A percentile compares a stretch with the other conserved stretches of the same genome.
Conservation (phyloP, 2,329 filamentous ascomycete genomes). For the Zasmidium angulare region DNA sequence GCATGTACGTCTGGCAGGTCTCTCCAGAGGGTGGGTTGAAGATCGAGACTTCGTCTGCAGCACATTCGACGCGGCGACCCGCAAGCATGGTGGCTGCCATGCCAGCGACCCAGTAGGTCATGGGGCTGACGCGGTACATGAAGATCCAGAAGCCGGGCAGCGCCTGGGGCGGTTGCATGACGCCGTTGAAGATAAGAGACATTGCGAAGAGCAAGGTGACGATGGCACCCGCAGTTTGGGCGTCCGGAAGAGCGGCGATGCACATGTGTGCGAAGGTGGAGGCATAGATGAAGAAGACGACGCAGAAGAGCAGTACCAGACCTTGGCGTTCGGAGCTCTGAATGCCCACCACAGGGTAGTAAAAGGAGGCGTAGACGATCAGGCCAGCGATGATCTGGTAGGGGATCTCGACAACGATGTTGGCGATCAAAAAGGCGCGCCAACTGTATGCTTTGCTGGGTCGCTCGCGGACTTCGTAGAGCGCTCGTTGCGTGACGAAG, state of each 20-base stretch:
- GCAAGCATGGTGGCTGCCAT: slow-evolving; percentile 45
- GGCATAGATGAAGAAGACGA: slow-evolving; percentile 69
- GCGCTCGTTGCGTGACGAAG: slow-evolving; percentile 58
- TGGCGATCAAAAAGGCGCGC: slow-evolving; percentile 70
- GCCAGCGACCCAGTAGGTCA: slow-evolving; percentile 60
- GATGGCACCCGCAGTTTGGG: slow-evolving; percentile 65
- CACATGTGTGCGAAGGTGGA: slow-evolving; percentile 72
- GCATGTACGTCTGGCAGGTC: slow-evolving; percentile 48
- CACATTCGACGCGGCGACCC: slow-evolving; percentile 49
- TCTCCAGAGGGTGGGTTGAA: slow-evolving; percentile 43
- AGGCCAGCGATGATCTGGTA: slow-evolving; percentile 64
- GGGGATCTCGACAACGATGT: slow-evolving; percentile 70
- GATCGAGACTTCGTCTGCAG: slow-evolving; percentile 40
- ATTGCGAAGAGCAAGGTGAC: slow-evolving; percentile 50
- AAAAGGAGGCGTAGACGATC: slow-evolving; percentile 65
- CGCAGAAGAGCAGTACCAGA: slow-evolving; percentile 64
- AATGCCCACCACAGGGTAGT: slow-evolving; percentile 54
- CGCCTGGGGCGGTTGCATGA: slow-evolving; percentile 58
- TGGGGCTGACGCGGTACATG: slow-evolving; percentile 69
- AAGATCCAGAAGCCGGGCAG: slow-evolving; percentile 75
- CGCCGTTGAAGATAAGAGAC: slow-evolving; percentile 53
- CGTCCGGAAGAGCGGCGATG: slow-evolving; percentile 68
- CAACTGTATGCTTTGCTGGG: slow-evolving; percentile 73
- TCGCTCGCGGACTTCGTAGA: slow-evolving; percentile 61
- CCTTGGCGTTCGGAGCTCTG: slow-evolving; percentile 57